Evolutionary conservation across 257 asterid species (phyloP).

Genomic region (Lycium barbarum): DNA sequence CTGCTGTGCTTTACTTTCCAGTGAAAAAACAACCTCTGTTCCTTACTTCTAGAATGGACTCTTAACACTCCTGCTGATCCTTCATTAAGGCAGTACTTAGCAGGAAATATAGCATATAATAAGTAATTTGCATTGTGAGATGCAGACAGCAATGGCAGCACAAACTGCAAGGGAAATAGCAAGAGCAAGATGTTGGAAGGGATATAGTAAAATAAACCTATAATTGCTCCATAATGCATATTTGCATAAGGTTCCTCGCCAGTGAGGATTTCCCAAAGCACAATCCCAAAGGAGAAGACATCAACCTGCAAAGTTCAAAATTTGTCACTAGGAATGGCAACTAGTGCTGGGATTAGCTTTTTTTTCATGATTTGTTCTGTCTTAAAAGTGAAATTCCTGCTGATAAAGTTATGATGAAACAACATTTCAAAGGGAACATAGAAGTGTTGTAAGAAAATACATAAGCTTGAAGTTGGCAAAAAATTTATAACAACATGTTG

Average conservation of each 20-base stretch:
- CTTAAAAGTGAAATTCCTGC: background rate
- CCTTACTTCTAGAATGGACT: conserved; percentile 15
- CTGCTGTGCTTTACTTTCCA: background rate
- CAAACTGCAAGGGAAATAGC: conserved; percentile 1
- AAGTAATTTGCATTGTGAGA: conserved; percentile 9
- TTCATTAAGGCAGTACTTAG: background rate
- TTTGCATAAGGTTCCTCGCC: conserved; percentile 37
- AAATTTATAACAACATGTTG: background rate
- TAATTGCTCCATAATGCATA: conserved; percentile 38
- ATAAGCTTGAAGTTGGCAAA: conserved; percentile 6
- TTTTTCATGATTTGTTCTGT: background rate
- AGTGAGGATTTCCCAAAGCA: conserved; percentile 34
- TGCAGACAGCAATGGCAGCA: conserved; percentile 21
- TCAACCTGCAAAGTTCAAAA: conserved; percentile 30
- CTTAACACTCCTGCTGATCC: background rate
- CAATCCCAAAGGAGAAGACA: conserved; percentile 34
- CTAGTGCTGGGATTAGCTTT: background rate
- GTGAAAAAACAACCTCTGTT: conserved; percentile 19
- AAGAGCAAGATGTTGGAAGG: conserved; percentile 2
- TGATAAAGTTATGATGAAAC: background rate
- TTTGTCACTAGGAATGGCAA: conserved; percentile 13
- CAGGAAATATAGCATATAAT: conserved; percentile 14
- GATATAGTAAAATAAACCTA: conserved; percentile 18
- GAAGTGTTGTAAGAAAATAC: conserved; percentile 10
- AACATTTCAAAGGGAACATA: conserved; percentile 6